These are phyloP conservation scores for Irpex sp. DNA, from an alignment of 1,284 basidiomycete species.

Conservation along the genomic window DNA sequence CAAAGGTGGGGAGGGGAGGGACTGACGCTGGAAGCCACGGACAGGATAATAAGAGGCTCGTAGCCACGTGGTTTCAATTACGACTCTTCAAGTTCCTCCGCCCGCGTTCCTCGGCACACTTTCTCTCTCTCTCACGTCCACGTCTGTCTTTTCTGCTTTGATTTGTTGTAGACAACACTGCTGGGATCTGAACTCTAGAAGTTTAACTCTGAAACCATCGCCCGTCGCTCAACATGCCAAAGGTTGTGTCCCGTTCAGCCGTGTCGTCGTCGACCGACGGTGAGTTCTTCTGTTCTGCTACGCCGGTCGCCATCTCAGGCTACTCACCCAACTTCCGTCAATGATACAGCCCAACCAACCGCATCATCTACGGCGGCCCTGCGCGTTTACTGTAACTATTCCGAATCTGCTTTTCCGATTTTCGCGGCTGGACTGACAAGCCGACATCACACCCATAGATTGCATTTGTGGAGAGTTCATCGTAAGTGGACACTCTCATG, in stretches of 20 bases:
- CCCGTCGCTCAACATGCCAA: constrained; percentile 51
- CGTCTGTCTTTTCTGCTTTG: not conserved
- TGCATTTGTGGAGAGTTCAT: constrained; percentile 85
- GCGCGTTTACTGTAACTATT: constrained; percentile 66
- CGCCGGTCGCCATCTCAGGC: constrained; percentile 10
- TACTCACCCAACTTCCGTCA: not conserved
- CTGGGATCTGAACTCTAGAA: not conserved
- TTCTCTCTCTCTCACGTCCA: not conserved
- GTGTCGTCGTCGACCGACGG: constrained; percentile 80
- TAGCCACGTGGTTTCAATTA: constrained; percentile 10
- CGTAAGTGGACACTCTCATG: constrained; percentile 39
- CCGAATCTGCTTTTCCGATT: constrained; percentile 7
- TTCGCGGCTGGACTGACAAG: constrained; percentile 10
- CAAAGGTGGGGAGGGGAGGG: constrained; percentile 13
- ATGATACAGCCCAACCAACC: constrained; percentile 62
- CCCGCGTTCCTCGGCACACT: not conserved
- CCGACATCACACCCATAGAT: constrained; percentile 39
- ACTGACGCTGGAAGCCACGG: constrained; percentile 3
- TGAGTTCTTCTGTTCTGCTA: constrained; percentile 27
- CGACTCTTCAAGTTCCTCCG: not conserved
- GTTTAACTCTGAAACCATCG: not conserved
- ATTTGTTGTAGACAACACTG: not conserved
- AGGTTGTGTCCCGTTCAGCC: constrained; percentile 77
- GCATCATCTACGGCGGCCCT: constrained; percentile 73
- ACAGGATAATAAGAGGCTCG: constrained; percentile 9